phyloP scores from a whole-genome alignment of 2,329 filamentous ascomycete genomes.

The Zarea fungicola region DNA sequence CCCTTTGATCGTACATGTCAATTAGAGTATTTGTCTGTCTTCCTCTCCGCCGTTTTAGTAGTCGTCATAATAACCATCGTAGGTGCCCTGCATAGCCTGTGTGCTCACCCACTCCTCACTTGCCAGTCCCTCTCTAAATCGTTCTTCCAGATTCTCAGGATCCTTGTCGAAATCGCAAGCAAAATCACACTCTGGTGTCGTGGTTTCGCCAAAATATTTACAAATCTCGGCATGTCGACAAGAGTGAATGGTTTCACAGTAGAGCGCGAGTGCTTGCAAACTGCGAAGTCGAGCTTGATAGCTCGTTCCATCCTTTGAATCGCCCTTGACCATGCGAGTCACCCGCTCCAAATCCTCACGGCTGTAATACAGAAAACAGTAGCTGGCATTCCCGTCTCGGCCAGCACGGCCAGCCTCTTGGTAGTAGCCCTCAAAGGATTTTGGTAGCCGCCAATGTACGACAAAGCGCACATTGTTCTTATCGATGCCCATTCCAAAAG shows the following conservation, averaged over 20 bases:
- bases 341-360: conserved; percentile 79
- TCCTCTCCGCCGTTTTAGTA: no score
- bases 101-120: conserved; percentile 60
- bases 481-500: conserved; percentile 97
- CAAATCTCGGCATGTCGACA: conserved; percentile 76
- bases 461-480: conserved; percentile 94
- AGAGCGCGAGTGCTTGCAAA: conserved; percentile 64
- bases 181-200: conserved; percentile 58
- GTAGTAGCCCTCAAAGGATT: conserved; percentile 93
- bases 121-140: conserved; percentile 51
- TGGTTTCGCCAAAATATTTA: conserved; percentile 68
- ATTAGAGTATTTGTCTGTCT: not conserved
- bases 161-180: conserved; percentile 80
- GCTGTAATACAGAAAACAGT: conserved; percentile 88
- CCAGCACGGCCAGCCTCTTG: conserved; percentile 92
- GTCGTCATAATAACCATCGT: conserved; percentile 51
- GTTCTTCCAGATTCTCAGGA: conserved; percentile 47
- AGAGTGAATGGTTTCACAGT: conserved; percentile 69
- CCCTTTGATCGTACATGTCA: no score
- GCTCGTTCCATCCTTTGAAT: conserved; percentile 34
- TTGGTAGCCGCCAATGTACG: conserved; percentile 88
- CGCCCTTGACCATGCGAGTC: conserved; percentile 48
- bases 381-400: conserved; percentile 78
- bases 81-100: conserved; percentile 54
- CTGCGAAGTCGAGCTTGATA: conserved; percentile 55